Conservation (phyloP, 371 early-diverging fungal species). For the Zopfochytrium polystomum region DNA sequence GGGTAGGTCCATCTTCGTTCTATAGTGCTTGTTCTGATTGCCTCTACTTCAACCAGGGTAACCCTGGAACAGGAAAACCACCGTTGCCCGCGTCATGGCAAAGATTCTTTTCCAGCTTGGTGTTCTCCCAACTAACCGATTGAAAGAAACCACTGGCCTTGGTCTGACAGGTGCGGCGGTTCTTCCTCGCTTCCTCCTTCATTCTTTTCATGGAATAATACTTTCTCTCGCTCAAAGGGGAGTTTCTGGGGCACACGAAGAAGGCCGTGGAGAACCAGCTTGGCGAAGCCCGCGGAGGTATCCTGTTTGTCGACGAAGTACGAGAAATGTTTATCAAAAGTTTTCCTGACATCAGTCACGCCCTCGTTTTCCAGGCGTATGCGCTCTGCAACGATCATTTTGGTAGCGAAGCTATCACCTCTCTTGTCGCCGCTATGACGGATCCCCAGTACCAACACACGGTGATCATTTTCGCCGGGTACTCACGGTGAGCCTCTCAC, state of each 20-base stretch:
- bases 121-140: conserved; percentile 16
- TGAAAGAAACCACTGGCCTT: conserved; percentile 34
- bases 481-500: conserved; percentile 3
- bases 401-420: conserved; percentile 32
- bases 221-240: no score
- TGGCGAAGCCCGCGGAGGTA: conserved; percentile 30
- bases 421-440: conserved; percentile 35
- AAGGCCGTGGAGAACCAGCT: conserved; percentile 29
- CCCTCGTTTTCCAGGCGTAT: conserved; percentile 38
- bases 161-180: no score
- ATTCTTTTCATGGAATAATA: no score
- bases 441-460: conserved; percentile 31
- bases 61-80: conserved; percentile 45
- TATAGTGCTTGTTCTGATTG: not conserved
- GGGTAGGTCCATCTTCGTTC: no score
- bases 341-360: not conserved
- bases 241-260: conserved; percentile 40
- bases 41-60: no score
- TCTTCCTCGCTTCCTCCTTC: no score
- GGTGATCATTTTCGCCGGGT: conserved; percentile 40
- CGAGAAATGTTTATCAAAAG: not conserved
- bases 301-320: conserved; percentile 25
- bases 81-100: conserved; percentile 31
- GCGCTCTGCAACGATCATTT: conserved; percentile 33
- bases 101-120: conserved; percentile 30